Base-by-base conservation (phyloP, 2,329 filamentous ascomycete species). In the Aspergillus puulaauensis region DNA sequence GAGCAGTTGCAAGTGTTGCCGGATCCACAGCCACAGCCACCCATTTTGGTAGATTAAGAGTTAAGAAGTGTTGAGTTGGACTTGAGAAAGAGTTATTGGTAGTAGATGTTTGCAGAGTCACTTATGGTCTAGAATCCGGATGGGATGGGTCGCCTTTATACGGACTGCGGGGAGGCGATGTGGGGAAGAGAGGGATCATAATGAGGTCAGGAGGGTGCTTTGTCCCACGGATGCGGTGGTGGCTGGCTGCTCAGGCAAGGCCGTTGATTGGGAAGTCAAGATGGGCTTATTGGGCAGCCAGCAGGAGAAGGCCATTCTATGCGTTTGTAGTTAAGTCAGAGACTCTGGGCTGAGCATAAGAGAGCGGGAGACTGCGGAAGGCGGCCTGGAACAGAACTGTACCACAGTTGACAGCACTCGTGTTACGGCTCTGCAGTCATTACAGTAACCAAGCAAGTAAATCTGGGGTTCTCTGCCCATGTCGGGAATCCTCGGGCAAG, bases 1-100 rank as follows among this genome's bases (percentile, higher is more conserved):
- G 58, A 61, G 61, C 73, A 75, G 58, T 53, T 62, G 55, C 73
- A 75, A 48, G 54, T 66, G n/a, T 62, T 61, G 64, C 71, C 70
- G 17, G 67, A 59, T 66, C 70, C 69, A 56, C 73, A 75, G 52
- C 57, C 64, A 52, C 73, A 75, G 45, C 61, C 47, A 50, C 17
- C 70, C 73, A 75, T 75, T 49, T 12, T 70, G 27, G 31, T 56
- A 41, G 48, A 17, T 17, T 47, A 15, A 45, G 24, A 31, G 48
- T 53, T 33, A 37, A 37, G 31, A 40, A 31, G 39, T 11, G 6
- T 48, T 19, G 43, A 40, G 23, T 48, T 14, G 19, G 39, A 33
- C 11, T 9, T 14, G 33, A 31, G 4, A 9, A 9, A 31, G 27
- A 19, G 39, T 7, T 39, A 14, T 9, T 44, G 7, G 6, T 40